phyloP scores from a whole-genome alignment of 2,329 filamentous ascomycete species.

The Dactylellina drechsleri region DNA sequence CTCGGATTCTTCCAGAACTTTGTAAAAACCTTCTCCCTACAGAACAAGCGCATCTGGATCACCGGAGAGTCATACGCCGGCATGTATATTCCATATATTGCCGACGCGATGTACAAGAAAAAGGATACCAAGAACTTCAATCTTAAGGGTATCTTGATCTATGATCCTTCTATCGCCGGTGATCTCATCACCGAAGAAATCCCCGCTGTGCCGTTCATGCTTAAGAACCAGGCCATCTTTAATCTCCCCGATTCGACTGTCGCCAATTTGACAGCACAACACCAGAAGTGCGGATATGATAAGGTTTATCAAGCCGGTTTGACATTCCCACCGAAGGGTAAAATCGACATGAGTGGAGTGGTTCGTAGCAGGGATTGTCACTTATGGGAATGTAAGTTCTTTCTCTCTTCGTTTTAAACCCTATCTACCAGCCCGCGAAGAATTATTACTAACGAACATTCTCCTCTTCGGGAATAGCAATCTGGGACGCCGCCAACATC shows the following conservation, averaged over 20 bases:
- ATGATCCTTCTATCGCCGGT: slow-evolving; percentile 72
- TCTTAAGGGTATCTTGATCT: slow-evolving; percentile 75
- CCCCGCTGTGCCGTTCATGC: slow-evolving; percentile 69
- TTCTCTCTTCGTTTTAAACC: too few species aligned
- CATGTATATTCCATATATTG: slow-evolving; percentile 63
- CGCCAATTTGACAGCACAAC: slow-evolving; percentile 66
- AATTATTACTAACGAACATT: not conserved
- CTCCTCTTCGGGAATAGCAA: slow-evolving; percentile 59
- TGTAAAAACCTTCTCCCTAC: slow-evolving; percentile 73
- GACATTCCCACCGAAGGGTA: slow-evolving; percentile 74
- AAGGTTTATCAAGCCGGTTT: slow-evolving; percentile 71
- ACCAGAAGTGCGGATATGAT: slow-evolving; percentile 71
- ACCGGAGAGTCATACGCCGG: slow-evolving; percentile 78
- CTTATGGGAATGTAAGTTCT: slow-evolving; percentile 20
- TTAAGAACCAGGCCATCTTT: slow-evolving; percentile 71
- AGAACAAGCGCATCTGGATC: slow-evolving; percentile 76
- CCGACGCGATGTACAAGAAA: slow-evolving; percentile 68
- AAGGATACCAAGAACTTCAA: slow-evolving; percentile 75
- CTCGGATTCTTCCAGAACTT: slow-evolving; percentile 83
- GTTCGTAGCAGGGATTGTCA: not conserved
- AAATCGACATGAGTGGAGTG: slow-evolving; percentile 65
- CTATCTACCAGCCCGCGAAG: too few species aligned
- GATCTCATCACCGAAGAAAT: slow-evolving; percentile 64
- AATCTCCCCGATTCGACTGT: slow-evolving; percentile 71
- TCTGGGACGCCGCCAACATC: slow-evolving; percentile 67